These are phyloP conservation scores for Atalantia buxifolia DNA, from an alignment of 345 rosid genomes.

Conservation along the genomic window DNA sequence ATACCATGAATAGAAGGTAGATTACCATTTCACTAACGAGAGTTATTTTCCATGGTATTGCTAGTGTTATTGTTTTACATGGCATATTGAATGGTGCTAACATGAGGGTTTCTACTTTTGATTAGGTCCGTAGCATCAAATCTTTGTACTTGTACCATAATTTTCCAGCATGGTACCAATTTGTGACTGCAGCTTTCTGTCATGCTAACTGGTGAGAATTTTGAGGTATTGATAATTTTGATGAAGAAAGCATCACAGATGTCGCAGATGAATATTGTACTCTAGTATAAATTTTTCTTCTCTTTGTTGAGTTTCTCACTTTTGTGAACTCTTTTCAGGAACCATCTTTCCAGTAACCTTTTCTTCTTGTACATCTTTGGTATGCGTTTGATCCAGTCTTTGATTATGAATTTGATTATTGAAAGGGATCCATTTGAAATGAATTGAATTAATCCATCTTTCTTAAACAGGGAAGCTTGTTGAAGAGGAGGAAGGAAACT, in stretches of 20 bases:
- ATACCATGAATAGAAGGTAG: background rate
- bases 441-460: slow-evolving; percentile 10
- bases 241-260: background rate
- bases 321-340: slow-evolving; percentile 47
- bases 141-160: slow-evolving; percentile 75
- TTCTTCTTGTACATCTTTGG: slow-evolving; percentile 95
- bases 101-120: background rate
- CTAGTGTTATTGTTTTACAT: background rate
- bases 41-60: background rate
- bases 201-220: slow-evolving; percentile 86
- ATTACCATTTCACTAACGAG: background rate
- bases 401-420: background rate
- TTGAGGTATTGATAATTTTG: background rate
- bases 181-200: slow-evolving; percentile 86
- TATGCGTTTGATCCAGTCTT: slow-evolving; percentile 34
- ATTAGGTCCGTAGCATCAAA: slow-evolving; percentile 55
- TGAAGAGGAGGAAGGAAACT: slow-evolving; percentile 92
- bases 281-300: background rate
- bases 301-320: slow-evolving; percentile 3
- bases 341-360: slow-evolving; percentile 94
- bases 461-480: slow-evolving; percentile 71
- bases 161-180: slow-evolving; percentile 86
- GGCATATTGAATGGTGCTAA: background rate
- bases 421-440: slow-evolving; percentile 3
- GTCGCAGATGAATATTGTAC: background rate